A percentile compares a stretch with the other conserved stretches of the same genome.
Evolutionary conservation across 2,329 filamentous ascomycete species (phyloP).

Genomic region (Nigrospora sphaerica): DNA sequence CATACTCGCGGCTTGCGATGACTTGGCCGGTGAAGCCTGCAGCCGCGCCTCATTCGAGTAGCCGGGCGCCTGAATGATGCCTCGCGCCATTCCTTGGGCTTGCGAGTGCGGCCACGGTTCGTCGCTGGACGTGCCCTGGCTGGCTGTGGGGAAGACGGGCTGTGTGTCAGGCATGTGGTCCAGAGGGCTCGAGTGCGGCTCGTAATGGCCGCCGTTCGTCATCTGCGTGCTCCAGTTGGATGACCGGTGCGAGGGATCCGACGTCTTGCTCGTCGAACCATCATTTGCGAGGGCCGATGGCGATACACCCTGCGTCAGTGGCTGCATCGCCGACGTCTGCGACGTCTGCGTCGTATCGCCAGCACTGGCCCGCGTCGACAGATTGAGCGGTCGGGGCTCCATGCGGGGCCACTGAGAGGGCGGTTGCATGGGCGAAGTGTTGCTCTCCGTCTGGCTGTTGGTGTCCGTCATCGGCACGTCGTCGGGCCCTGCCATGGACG

Average conservation of each 20-base stretch:
- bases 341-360: constrained; percentile 52
- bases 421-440: constrained; percentile 38
- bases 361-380: constrained; percentile 29
- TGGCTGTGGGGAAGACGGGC: constrained; percentile 16
- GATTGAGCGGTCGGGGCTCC: constrained; percentile 19
- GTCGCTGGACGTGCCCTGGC: constrained; percentile 43
- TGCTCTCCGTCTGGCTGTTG: constrained; percentile 37
- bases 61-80: constrained; percentile 28
- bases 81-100: constrained; percentile 40
- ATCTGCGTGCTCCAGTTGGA: constrained; percentile 65
- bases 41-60: constrained; percentile 13
- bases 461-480: constrained; percentile 59
- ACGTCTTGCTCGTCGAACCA: constrained; percentile 89
- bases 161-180: constrained; percentile 49
- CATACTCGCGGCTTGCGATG: constrained; percentile 22
- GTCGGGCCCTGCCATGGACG: constrained; percentile 37
- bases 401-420: constrained; percentile 34
- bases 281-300: constrained; percentile 65
- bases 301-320: constrained; percentile 49
- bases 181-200: constrained; percentile 23
- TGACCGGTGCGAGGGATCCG: constrained; percentile 58
- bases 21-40: constrained; percentile 28
- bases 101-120: constrained; percentile 54
- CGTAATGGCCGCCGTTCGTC: constrained; percentile 57
- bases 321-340: constrained; percentile 54